These are phyloP conservation scores for Fusarium pseudocircinatum DNA, from an alignment of 2,329 filamentous ascomycete genomes.

Conservation along the genomic window DNA sequence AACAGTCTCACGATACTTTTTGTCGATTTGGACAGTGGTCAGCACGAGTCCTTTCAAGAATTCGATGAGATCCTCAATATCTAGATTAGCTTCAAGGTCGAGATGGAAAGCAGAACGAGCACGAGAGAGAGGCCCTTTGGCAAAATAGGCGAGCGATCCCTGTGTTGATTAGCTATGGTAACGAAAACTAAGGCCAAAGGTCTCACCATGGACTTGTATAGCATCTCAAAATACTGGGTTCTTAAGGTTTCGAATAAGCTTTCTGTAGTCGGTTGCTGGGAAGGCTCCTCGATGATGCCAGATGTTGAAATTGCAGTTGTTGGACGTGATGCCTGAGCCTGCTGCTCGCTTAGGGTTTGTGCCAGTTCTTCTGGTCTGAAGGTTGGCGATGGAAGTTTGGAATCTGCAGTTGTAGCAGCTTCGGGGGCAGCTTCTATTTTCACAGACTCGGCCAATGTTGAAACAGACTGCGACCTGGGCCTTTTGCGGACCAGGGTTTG, in stretches of 20 bases:
- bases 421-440: constrained; percentile 30
- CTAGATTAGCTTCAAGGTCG: constrained; percentile 67
- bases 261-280: constrained; percentile 55
- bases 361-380: constrained; percentile 30
- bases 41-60: constrained; percentile 77
- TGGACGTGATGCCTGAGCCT: background rate
- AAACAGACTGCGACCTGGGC: constrained; percentile 56
- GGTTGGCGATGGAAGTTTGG: constrained; percentile 35
- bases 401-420: constrained; percentile 11
- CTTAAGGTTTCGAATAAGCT: constrained; percentile 68
- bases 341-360: background rate
- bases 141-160: constrained; percentile 84
- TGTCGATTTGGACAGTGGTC: constrained; percentile 74
- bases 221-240: constrained; percentile 65
- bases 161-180: constrained; percentile 44
- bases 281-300: constrained; percentile 4
- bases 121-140: constrained; percentile 81
- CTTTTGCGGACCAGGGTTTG: constrained; percentile 69
- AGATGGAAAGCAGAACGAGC: constrained; percentile 76
- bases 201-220: constrained; percentile 71
- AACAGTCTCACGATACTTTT: constrained; percentile 80
- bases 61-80: constrained; percentile 70
- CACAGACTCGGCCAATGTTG: constrained; percentile 45
- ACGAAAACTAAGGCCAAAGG: constrained; percentile 8
- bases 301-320: background rate